phyloP scores from a whole-genome alignment of 1,284 basidiomycete species.

The Porogramme epimiltina region DNA sequence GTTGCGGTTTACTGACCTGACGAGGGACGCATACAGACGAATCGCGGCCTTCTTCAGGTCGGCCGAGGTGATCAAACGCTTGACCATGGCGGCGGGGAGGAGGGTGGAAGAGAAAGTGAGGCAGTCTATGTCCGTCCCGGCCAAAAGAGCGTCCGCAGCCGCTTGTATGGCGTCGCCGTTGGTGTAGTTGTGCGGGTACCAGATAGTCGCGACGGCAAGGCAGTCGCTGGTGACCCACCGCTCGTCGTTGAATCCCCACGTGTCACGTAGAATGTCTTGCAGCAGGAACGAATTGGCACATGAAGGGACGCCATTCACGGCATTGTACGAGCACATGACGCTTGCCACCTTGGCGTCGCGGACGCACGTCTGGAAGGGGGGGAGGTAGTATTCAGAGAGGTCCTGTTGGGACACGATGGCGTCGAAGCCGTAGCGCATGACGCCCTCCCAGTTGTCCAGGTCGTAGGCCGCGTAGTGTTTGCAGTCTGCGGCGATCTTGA shows the following conservation, averaged over 20 bases:
- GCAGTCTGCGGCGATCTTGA: conserved; percentile 55
- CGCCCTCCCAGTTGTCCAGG: conserved; percentile 54
- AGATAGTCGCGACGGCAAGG: conserved; percentile 47
- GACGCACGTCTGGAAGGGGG: conserved; percentile 56
- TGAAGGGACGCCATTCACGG: conserved; percentile 57
- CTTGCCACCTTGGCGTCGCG: conserved; percentile 58
- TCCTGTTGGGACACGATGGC: conserved; percentile 57
- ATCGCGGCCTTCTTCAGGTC: conserved; percentile 47
- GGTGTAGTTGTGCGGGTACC: conserved; percentile 49
- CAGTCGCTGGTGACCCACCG: conserved; percentile 53
- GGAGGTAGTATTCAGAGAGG: conserved; percentile 54
- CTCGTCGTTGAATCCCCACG: conserved; percentile 51
- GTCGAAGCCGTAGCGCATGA: conserved; percentile 49
- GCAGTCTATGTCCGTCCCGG: conserved; percentile 59
- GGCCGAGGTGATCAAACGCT: conserved; percentile 44
- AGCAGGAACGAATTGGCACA: conserved; percentile 55
- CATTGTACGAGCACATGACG: conserved; percentile 64
- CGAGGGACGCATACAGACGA: conserved; percentile 52
- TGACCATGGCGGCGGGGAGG: conserved; percentile 48
- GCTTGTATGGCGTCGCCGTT: conserved; percentile 43
- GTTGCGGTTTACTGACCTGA: conserved; percentile 46
- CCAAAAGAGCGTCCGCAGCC: conserved; percentile 50
- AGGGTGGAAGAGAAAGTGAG: conserved; percentile 47
- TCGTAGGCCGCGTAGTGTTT: conserved; percentile 64
- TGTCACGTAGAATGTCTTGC: conserved; percentile 50